A percentile compares a stretch with the other conserved stretches of the same genome.
phyloP scores from a whole-genome alignment of 306 rosid genomes.

The Bauhinia variegata region DNA sequence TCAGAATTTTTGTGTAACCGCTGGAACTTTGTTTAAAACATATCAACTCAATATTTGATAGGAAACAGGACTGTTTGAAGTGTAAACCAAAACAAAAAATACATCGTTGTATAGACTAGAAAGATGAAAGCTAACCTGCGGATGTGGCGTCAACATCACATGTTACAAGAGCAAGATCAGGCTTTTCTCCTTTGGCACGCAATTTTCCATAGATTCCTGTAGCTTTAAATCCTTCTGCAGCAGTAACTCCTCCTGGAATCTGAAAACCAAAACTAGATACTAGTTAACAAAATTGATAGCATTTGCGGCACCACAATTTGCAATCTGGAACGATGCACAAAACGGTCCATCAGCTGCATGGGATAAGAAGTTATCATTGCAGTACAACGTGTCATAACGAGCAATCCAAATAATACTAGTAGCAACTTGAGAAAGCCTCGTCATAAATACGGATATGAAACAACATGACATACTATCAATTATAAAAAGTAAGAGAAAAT shows the following conservation, averaged over 20 bases:
- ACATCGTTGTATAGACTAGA: background rate
- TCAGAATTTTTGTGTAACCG: background rate
- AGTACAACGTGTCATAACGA: too few relatives aligned
- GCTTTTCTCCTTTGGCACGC: constrained; percentile 76
- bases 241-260: constrained; percentile 93
- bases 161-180: constrained; percentile 91
- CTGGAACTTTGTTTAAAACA: background rate
- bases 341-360: background rate
- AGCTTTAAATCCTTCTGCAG: constrained; percentile 91
- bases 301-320: background rate
- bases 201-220: constrained; percentile 83
- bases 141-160: constrained; percentile 92
- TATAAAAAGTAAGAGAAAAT: too few relatives aligned
- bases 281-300: too few relatives aligned
- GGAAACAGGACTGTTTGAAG: constrained; percentile 21
- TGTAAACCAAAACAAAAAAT: constrained; percentile 22
- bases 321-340: background rate
- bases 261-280: constrained; percentile 38
- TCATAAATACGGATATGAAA: too few relatives aligned
- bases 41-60: background rate
- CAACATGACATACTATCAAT: too few relatives aligned
- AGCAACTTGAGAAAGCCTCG: too few relatives aligned
- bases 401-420: too few relatives aligned
- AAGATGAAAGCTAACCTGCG: constrained; percentile 61
- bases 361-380: background rate